phyloP scores from a whole-genome alignment of 2,329 filamentous ascomycete species.

The Harringtonia aguacate region DNA sequence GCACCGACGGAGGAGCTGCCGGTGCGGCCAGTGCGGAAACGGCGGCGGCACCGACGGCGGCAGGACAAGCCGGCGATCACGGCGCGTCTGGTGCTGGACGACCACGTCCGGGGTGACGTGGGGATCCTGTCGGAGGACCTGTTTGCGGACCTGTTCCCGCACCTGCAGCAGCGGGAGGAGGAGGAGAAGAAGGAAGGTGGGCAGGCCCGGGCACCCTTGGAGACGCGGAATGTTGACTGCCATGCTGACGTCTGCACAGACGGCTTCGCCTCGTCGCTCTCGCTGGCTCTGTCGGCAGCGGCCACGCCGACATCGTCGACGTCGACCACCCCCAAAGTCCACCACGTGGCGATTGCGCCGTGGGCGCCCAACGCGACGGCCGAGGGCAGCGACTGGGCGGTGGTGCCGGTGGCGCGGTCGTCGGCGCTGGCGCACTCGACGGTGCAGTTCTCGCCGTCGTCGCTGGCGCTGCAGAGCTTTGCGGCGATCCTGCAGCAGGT shows the following conservation, averaged over 20 bases:
- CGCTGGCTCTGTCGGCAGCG: slow-evolving; percentile 2
- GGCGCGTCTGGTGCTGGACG: slow-evolving; percentile 74
- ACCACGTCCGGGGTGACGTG: slow-evolving; percentile 73
- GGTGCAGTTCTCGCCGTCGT: slow-evolving; percentile 66
- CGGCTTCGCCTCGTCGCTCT: slow-evolving; percentile 8
- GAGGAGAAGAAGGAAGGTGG: slow-evolving; percentile 15
- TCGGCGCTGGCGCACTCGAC: slow-evolving; percentile 62
- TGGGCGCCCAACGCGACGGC: slow-evolving; percentile 52
- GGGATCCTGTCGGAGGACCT: slow-evolving; percentile 82
- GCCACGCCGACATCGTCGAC: slow-evolving; percentile 1
- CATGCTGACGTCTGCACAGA: neutral
- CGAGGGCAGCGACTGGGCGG: slow-evolving; percentile 66
- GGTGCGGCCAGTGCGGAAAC: neutral
- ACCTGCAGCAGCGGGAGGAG: slow-evolving; percentile 21
- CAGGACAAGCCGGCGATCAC: slow-evolving; percentile 66
- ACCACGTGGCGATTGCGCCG: slow-evolving; percentile 63
- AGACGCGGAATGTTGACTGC: neutral
- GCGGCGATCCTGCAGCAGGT: slow-evolving; percentile 61
- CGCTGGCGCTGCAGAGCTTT: slow-evolving; percentile 67
- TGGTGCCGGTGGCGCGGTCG: slow-evolving; percentile 63
- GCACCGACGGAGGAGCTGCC: slow-evolving; percentile 1
- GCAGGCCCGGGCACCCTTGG: too few relatives aligned
- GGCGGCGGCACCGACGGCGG: slow-evolving; percentile 39
- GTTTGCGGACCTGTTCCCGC: slow-evolving; percentile 69
- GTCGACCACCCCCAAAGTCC: slow-evolving; percentile 25